A percentile compares a stretch with the other conserved stretches of the same genome.
phyloP scores from a whole-genome alignment of 768 basidiomycete species.

The Boletus coccyginus region DNA sequence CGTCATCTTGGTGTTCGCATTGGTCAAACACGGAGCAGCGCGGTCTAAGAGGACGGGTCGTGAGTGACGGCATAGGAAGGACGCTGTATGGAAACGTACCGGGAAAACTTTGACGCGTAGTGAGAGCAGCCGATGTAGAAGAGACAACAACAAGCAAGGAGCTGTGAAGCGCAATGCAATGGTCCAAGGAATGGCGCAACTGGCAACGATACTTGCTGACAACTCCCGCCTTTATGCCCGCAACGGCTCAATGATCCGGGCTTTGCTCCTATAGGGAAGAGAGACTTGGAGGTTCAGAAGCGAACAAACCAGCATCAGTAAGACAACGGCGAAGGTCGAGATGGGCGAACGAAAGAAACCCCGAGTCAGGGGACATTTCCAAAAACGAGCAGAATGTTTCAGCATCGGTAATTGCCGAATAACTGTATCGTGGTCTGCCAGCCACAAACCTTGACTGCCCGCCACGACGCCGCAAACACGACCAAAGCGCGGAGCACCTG shows the following conservation, averaged over 20 bases:
- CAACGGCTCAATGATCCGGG: neutral
- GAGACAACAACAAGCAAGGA: conserved; percentile 12
- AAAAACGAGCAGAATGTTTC: neutral
- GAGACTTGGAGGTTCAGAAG: neutral
- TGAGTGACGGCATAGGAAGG: neutral
- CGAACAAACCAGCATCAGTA: too few species aligned
- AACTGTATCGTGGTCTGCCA: conserved; percentile 38
- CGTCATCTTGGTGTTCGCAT: conserved; percentile 45
- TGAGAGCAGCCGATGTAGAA: conserved; percentile 18
- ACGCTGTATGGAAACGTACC: conserved; percentile 15
- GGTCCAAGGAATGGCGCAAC: neutral
- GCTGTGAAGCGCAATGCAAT: conserved; percentile 19
- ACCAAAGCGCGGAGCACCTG: conserved; percentile 18
- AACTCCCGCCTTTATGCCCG: neutral
- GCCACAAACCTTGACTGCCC: conserved; percentile 50
- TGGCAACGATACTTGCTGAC: too few species aligned
- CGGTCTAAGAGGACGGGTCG: conserved; percentile 41
- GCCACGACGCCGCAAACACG: conserved; percentile 39
- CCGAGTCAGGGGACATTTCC: neutral
- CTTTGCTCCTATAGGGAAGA: too few species aligned
- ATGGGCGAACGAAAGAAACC: neutral
- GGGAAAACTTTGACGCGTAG: conserved; percentile 20
- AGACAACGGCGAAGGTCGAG: too few species aligned
- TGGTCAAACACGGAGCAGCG: conserved; percentile 45
- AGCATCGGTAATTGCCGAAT: conserved; percentile 34